These are phyloP conservation scores for Penicillium tannophilum DNA, from an alignment of 495 filamentous ascomycete genomes.

Conservation along the genomic window DNA sequence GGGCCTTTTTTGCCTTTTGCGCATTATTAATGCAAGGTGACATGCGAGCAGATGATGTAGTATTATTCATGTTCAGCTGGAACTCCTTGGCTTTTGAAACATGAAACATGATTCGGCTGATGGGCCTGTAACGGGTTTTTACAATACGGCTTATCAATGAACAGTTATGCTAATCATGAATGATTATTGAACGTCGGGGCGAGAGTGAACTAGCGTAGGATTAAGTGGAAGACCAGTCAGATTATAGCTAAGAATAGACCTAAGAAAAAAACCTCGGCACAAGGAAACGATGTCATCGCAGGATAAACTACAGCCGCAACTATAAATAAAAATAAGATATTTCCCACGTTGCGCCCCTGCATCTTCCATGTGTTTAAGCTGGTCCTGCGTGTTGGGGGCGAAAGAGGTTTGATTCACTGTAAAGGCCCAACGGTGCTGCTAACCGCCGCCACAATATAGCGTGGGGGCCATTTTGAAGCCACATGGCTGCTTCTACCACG, in stretches of 20 bases:
- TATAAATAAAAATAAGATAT: conserved; percentile 27
- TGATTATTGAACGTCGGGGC: too few relatives aligned
- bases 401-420: not conserved
- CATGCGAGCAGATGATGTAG: too few relatives aligned
- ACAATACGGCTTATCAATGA: conserved; percentile 1
- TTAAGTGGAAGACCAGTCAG: not conserved
- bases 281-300: not conserved
- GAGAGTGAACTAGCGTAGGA: too few relatives aligned
- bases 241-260: conserved; percentile 15
- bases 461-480: not conserved
- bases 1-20: not conserved
- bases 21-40: too few relatives aligned
- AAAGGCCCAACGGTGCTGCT: not conserved
- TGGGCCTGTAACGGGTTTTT: not conserved
- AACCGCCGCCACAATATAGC: not conserved
- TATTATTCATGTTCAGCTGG: conserved; percentile 15
- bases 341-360: conserved; percentile 27
- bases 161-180: not conserved
- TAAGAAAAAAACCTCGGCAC: not conserved
- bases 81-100: conserved; percentile 6
- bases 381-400: not conserved
- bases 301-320: conserved; percentile 7
- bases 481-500: too few relatives aligned
- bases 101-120: conserved; percentile 11
- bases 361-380: conserved; percentile 3